phyloP scores from a whole-genome alignment of 2,329 filamentous ascomycete species.

The Aureobasidium uvarum region DNA sequence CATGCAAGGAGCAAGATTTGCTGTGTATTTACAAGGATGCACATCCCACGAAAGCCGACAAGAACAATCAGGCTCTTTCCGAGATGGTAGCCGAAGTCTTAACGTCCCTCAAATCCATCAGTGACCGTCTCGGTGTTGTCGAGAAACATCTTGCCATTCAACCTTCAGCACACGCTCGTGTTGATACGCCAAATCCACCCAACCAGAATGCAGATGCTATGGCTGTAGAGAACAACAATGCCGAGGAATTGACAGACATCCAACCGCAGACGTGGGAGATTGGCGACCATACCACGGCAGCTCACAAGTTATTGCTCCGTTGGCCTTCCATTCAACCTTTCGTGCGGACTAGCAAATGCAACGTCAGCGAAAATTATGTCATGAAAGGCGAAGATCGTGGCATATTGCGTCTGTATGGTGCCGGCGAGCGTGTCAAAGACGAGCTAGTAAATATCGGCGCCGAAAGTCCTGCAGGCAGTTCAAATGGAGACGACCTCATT shows the following conservation, averaged over 20 bases:
- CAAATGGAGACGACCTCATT: conserved; percentile 37
- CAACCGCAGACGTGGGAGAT: not conserved
- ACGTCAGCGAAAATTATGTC: conserved; percentile 37
- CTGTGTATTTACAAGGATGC: conserved; percentile 88
- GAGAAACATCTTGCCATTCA: conserved; percentile 30
- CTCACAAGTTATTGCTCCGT: conserved; percentile 69
- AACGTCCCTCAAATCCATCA: conserved; percentile 44
- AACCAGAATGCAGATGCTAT: not conserved
- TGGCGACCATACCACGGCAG: conserved; percentile 85
- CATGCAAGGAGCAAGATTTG: conserved; percentile 81
- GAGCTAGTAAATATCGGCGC: conserved; percentile 38
- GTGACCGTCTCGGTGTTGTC: conserved; percentile 34
- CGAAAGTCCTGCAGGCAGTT: conserved; percentile 43
- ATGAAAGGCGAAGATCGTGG: conserved; percentile 42
- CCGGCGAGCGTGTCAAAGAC: conserved; percentile 42
- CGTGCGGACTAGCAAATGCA: conserved; percentile 3
- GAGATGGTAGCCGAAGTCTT: conserved; percentile 48
- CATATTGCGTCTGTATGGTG: conserved; percentile 39
- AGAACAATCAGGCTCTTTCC: conserved; percentile 39
- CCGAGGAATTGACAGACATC: not conserved
- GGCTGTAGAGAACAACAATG: conserved; percentile 22
- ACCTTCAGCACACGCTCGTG: not conserved
- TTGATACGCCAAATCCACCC: conserved; percentile 23
- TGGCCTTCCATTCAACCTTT: conserved; percentile 52
- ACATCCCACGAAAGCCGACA: conserved; percentile 64